phyloP scores from a whole-genome alignment of 1,284 basidiomycete species.

The Calocybe gambosa region DNA sequence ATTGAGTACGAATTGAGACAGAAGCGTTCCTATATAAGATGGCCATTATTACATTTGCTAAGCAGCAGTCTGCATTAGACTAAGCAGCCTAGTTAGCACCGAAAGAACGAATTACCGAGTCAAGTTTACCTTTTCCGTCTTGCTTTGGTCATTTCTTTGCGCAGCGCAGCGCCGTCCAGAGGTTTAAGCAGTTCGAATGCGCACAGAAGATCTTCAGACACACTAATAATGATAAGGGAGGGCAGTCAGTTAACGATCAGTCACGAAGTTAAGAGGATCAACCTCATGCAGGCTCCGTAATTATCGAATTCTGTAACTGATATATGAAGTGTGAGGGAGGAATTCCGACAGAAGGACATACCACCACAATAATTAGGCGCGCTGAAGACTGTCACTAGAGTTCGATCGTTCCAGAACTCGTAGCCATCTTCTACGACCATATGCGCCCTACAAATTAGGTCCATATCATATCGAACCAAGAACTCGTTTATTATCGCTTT shows the following conservation, averaged over 20 bases:
- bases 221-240: slow-evolving; percentile 44
- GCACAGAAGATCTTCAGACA: slow-evolving; percentile 95
- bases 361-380: slow-evolving; percentile 98
- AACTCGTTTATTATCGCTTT: slow-evolving; percentile 98
- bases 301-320: slow-evolving; percentile 84
- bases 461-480: slow-evolving; percentile 92
- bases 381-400: slow-evolving; percentile 97
- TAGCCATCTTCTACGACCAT: slow-evolving; percentile 99
- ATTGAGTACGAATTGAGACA: slow-evolving; percentile 2
- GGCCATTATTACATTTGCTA: slow-evolving; percentile 15
- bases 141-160: slow-evolving; percentile 98
- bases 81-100: slow-evolving; percentile 13
- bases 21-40: neutral
- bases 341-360: slow-evolving; percentile 36
- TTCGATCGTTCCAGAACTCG: slow-evolving; percentile 99
- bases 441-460: slow-evolving; percentile 98
- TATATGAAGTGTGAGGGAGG: slow-evolving; percentile 12
- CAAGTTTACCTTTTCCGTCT: slow-evolving; percentile 84
- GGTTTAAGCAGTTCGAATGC: slow-evolving; percentile 98
- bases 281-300: slow-evolving; percentile 95
- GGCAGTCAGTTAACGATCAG: slow-evolving; percentile 12
- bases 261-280: slow-evolving; percentile 10
- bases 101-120: slow-evolving; percentile 8
- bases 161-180: slow-evolving; percentile 88
- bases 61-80: slow-evolving; percentile 33